phyloP scores from a whole-genome alignment of 306 rosid species.

The Cicer judaicum region DNA sequence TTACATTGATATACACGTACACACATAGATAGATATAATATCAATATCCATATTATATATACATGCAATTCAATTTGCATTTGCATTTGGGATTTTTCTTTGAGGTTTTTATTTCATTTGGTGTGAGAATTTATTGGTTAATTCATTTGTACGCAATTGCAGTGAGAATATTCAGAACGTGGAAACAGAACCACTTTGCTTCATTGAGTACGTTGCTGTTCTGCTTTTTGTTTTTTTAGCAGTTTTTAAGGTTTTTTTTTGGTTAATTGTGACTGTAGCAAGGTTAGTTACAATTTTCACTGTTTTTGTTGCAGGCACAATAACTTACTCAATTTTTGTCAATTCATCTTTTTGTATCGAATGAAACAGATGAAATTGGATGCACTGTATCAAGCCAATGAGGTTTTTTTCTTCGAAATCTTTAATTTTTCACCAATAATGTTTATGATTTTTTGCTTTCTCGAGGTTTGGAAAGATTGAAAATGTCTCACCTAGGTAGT shows the following conservation, averaged over 20 bases:
- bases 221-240: conserved; percentile 37
- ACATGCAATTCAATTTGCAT: conserved; percentile 49
- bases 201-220: conserved; percentile 52
- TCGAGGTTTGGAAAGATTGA: conserved; percentile 13
- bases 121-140: conserved; percentile 47
- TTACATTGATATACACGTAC: conserved; percentile 25
- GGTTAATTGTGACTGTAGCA: conserved; percentile 32
- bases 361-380: conserved; percentile 64
- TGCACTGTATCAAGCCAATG: conserved; percentile 55
- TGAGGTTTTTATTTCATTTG: neutral
- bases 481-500: conserved; percentile 28
- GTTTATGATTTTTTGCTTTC: neutral
- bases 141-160: conserved; percentile 48
- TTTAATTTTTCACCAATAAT: conserved; percentile 1
- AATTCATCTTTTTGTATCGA: conserved; percentile 35
- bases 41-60: neutral
- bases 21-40: conserved; percentile 6
- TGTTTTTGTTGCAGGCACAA: conserved; percentile 51
- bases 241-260: conserved; percentile 40
- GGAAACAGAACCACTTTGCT: conserved; percentile 38
- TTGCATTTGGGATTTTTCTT: conserved; percentile 5
- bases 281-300: conserved; percentile 47
- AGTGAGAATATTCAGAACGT: conserved; percentile 44
- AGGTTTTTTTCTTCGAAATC: conserved; percentile 53
- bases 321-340: conserved; percentile 46